Conservation (phyloP, 2,329 filamentous ascomycete species). For the Neopestalotiopsis sp. region DNA sequence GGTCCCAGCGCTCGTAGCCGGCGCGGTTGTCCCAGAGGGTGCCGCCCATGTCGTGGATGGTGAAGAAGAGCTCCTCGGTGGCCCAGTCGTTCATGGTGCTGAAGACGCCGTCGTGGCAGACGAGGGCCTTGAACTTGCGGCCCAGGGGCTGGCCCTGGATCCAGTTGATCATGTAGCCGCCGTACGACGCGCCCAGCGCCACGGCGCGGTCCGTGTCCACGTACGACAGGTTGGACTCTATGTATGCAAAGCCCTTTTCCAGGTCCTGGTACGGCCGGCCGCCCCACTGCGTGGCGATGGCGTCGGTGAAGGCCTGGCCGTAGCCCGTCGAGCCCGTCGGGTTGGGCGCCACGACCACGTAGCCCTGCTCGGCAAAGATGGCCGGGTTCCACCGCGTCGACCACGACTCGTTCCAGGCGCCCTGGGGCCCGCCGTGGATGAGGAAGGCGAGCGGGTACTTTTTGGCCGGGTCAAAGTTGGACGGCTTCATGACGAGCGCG, state of each 20-base stretch:
- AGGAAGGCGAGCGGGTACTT: slow-evolving; percentile 81
- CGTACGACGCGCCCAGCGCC: slow-evolving; percentile 76
- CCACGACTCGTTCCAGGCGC: slow-evolving; percentile 76
- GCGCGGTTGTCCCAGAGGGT: slow-evolving; percentile 66
- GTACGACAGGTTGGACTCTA: slow-evolving; percentile 68
- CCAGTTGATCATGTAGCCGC: slow-evolving; percentile 86
- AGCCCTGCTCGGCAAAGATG: slow-evolving; percentile 86
- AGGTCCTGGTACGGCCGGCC: slow-evolving; percentile 85
- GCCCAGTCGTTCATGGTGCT: slow-evolving; percentile 70
- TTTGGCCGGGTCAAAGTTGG: slow-evolving; percentile 69
- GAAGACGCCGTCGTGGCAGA: slow-evolving; percentile 88
- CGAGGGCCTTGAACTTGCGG: slow-evolving; percentile 84
- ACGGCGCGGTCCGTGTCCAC: slow-evolving; percentile 75
- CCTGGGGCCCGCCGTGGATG: slow-evolving; percentile 84
- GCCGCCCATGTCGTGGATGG: slow-evolving; percentile 70
- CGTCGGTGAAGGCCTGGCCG: slow-evolving; percentile 77
- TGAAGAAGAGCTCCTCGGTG: slow-evolving; percentile 74
- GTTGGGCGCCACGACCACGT: slow-evolving; percentile 82
- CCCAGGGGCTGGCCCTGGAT: slow-evolving; percentile 87
- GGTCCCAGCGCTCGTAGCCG: slow-evolving; percentile 74
- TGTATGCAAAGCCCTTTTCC: slow-evolving; percentile 77
- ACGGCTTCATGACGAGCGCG: slow-evolving; percentile 71
- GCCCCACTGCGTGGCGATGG: slow-evolving; percentile 83
- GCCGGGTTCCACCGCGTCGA: slow-evolving; percentile 86
- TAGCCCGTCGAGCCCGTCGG: slow-evolving; percentile 85